Evolutionary conservation across 768 basidiomycete species (phyloP).

Genomic region (Tulasnella sp.): DNA sequence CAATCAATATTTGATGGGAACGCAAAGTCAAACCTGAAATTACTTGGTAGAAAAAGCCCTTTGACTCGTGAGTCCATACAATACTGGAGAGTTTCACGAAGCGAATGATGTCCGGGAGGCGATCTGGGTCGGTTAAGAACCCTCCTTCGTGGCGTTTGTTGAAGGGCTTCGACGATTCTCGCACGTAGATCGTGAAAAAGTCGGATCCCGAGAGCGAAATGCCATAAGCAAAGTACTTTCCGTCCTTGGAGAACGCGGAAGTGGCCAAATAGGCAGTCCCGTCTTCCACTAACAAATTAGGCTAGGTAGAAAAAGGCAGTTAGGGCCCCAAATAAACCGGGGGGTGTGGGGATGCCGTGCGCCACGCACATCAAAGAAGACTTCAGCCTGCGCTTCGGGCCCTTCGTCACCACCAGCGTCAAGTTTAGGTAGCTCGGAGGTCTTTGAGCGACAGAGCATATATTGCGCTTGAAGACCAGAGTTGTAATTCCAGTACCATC

Average conservation of each 20-base stretch:
- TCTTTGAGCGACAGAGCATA: slow-evolving; percentile 4
- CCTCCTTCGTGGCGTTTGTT: slow-evolving; percentile 35
- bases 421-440: background rate
- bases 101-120: slow-evolving; percentile 58
- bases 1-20: background rate
- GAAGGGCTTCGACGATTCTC: slow-evolving; percentile 54
- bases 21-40: slow-evolving; percentile 7
- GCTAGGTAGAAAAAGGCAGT: slow-evolving; percentile 33
- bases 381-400: slow-evolving; percentile 42
- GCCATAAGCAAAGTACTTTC: slow-evolving; percentile 67
- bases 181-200: slow-evolving; percentile 59
- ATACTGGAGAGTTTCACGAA: slow-evolving; percentile 71
- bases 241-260: slow-evolving; percentile 56
- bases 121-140: slow-evolving; percentile 30
- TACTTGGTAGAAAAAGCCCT: slow-evolving; percentile 79
- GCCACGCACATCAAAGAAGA: slow-evolving; percentile 65
- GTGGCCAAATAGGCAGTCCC: slow-evolving; percentile 61
- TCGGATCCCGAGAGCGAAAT: slow-evolving; percentile 66
- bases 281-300: slow-evolving; percentile 63
- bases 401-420: slow-evolving; percentile 30
- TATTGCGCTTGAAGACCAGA: slow-evolving; percentile 64
- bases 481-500: slow-evolving; percentile 79
- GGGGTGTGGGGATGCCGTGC: too few relatives aligned
- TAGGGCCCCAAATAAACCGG: background rate
- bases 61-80: slow-evolving; percentile 68